Conservation (phyloP, 495 filamentous ascomycete species). For the Aspergillus affinis region DNA sequence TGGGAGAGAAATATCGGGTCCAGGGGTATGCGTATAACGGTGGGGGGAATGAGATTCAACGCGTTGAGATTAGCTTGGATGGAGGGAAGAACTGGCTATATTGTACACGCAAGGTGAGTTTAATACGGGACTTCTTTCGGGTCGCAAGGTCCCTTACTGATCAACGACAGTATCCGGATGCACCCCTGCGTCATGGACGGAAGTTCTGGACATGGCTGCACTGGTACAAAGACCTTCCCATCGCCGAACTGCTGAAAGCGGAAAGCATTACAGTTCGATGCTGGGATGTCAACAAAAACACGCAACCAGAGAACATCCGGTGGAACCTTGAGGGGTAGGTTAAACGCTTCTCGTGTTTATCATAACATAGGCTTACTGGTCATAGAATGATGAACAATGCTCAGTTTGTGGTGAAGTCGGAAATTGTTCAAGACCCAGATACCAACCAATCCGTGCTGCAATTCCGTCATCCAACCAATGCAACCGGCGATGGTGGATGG, state of each 20-base stretch:
- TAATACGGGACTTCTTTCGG: background rate
- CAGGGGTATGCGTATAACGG: conserved; percentile 61
- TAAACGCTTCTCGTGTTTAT: background rate
- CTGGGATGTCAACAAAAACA: conserved; percentile 24
- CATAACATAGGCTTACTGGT: background rate
- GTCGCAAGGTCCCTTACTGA: background rate
- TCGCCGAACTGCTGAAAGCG: conserved; percentile 12
- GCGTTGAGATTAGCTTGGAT: conserved; percentile 58
- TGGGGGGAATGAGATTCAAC: conserved; percentile 52
- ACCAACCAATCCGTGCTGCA: conserved; percentile 17
- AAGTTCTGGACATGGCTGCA: conserved; percentile 26
- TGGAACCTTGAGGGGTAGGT: conserved; percentile 29
- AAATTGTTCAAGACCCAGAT: conserved; percentile 19
- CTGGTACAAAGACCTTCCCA: conserved; percentile 18
- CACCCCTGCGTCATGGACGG: conserved; percentile 18
- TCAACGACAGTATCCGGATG: conserved; percentile 15
- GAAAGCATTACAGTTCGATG: conserved; percentile 19
- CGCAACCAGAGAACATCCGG: conserved; percentile 20
- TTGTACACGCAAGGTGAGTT: conserved; percentile 17
- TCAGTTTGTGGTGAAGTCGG: conserved; percentile 29
- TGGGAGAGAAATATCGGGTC: conserved; percentile 29
- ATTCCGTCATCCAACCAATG: conserved; percentile 20
- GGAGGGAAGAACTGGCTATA: conserved; percentile 50
- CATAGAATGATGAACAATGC: conserved; percentile 43
- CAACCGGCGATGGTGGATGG: conserved; percentile 18